Evolutionary conservation across 75 land plant genomes (phyloP), one percentile per base, ranked within the genome.

Genomic region (Picea sitchensis): DNA sequence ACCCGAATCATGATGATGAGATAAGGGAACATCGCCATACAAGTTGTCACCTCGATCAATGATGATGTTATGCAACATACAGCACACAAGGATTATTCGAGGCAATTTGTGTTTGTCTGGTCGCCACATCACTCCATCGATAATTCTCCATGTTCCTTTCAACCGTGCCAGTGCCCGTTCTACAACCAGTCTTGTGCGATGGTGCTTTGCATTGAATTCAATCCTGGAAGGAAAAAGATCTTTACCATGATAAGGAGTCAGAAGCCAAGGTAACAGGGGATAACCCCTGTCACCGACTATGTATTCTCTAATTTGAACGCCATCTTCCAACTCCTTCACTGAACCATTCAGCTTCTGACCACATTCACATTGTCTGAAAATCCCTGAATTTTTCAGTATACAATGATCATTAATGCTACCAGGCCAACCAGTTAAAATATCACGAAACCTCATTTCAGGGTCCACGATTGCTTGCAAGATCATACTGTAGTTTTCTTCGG

Each of bases 391-490:
- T 41, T 90, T 92, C 61, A 95, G 78, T 5, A 93, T 76, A 58
- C 85, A 82, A 44, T 90, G 79, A 59, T 90, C 80, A 12, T 84
- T 87, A 86, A 95, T 93, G 83, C 91, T 86, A 11, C 98, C 98
- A 20, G 98, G 98, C 91, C 92, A 91, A 20, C 98, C 98, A 4
- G 98, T 93, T 11, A 93, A 90, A 57, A 93, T 88, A 81, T 95
- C 98, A 31, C 92, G 89, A 83, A 95, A 91, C 78, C 94, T 88
- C 88, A 91, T 79, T 59, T 91, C 85, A 23, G 86, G 75, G 81
- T 95, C 98, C 34, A 93, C 92, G 12, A 95, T 80, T 1, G 81
- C 98, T 81, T 95, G 96, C 82, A 95, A 78, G 60, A 91, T 85
- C 96, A 93, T 95, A 72, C 98, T 95, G 81, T 95, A 95, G 36